phyloP scores from a whole-genome alignment of 129 eudicot genomes.

The Kitagawia praeruptora region DNA sequence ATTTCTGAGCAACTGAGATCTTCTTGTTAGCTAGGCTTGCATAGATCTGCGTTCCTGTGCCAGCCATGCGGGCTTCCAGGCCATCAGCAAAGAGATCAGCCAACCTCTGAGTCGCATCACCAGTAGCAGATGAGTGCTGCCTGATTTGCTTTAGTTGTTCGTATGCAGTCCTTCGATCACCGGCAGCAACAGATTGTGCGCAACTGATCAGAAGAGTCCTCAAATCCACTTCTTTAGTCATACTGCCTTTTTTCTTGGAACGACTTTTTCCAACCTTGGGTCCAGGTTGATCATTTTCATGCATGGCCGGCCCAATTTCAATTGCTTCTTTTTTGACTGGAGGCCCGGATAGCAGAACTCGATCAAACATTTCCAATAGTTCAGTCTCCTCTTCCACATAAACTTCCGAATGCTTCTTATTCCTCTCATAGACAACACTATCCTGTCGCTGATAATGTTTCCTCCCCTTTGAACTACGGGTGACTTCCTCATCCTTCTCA shows the following conservation, averaged over 20 bases:
- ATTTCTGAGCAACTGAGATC: slow-evolving; percentile 23
- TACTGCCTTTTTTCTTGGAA: neutral
- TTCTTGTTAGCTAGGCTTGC: slow-evolving; percentile 8
- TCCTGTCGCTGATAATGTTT: slow-evolving; percentile 56
- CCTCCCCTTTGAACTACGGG: slow-evolving; percentile 35
- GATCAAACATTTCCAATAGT: slow-evolving; percentile 46
- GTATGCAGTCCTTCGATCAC: slow-evolving; percentile 15
- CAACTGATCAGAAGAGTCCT: slow-evolving; percentile 11
- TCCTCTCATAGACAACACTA: slow-evolving; percentile 44
- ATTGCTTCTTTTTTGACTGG: neutral
- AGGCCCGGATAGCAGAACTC: neutral
- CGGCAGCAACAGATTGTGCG: slow-evolving; percentile 5
- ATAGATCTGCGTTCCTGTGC: slow-evolving; percentile 15
- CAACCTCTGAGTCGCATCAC: slow-evolving; percentile 14
- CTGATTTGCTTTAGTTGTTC: slow-evolving; percentile 19
- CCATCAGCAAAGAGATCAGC: slow-evolving; percentile 12
- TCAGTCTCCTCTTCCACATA: slow-evolving; percentile 53
- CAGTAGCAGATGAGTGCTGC: slow-evolving; percentile 12
- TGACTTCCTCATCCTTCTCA: slow-evolving; percentile 39
- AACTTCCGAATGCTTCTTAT: slow-evolving; percentile 59
- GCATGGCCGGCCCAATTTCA: neutral
- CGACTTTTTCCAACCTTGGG: slow-evolving; percentile 3
- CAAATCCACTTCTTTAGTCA: neutral
- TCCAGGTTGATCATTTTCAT: slow-evolving; percentile 7
- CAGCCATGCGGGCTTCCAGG: slow-evolving; percentile 17